Percentiles rank a stretch among this genome's conserved stretches.
Conservation (phyloP, 2,329 filamentous ascomycete genomes). For the Mycogone perniciosa region DNA sequence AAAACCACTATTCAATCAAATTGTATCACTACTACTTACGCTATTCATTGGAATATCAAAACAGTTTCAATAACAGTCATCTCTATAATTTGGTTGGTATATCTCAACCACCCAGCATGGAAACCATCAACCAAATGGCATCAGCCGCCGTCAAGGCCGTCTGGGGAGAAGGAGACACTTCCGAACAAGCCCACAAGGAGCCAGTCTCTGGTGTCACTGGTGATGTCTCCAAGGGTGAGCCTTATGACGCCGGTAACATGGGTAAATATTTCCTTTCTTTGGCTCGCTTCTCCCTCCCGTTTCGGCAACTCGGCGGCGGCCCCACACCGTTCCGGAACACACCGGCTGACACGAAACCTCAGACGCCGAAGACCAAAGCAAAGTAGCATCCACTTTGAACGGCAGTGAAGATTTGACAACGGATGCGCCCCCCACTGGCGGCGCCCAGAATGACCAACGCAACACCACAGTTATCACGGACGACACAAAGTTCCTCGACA, state of each 20-base stretch:
- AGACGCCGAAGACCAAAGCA: slow-evolving; percentile 10
- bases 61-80: neutral
- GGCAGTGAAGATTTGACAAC: neutral
- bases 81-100: neutral
- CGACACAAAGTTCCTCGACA: neutral
- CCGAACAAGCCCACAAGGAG: slow-evolving; percentile 42
- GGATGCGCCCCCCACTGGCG: neutral
- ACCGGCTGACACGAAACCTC: neutral
- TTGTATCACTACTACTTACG: neutral
- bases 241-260: slow-evolving; percentile 74
- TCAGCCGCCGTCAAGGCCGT: slow-evolving; percentile 35
- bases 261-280: slow-evolving; percentile 30
- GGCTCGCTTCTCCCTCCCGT: neutral
- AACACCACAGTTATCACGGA: neutral
- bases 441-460: neutral
- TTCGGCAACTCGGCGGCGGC: neutral
- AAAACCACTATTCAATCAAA: neutral
- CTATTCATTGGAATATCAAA: neutral
- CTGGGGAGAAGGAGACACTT: slow-evolving; percentile 33
- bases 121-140: slow-evolving; percentile 53
- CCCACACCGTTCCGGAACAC: neutral
- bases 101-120: slow-evolving; percentile 41
- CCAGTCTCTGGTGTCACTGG: slow-evolving; percentile 67
- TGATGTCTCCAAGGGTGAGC: slow-evolving; percentile 60
- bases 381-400: slow-evolving; percentile 7